Base-by-base conservation (phyloP, 371 early-diverging fungal genomes). In the Mortierella sp. region DNA sequence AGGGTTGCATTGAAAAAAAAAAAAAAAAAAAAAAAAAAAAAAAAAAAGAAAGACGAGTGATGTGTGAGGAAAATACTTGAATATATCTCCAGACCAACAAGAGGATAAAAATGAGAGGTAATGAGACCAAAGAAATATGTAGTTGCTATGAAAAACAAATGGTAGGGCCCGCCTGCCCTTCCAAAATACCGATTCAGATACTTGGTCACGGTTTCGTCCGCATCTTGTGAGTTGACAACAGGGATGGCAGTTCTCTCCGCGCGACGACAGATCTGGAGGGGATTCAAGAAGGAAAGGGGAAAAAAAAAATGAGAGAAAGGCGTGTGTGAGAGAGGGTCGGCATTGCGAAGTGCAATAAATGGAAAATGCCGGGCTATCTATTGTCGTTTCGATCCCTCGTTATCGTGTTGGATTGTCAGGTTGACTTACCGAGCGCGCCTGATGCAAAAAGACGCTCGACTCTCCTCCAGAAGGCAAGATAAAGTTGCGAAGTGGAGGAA, bases 171-270 rank as follows among this genome's bases (percentile, higher is more conserved):
- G n/a, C n/a, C n/a, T n/a, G n/a, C n/a, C n/a, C n/a, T n/a, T 18
- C 30, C 6, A 28, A 18, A 47, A 57, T 83, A 87, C 90, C 94
- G 80, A 74, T 96, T 96, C 44, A 96, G 64, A 75, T 90, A 95
- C 62, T 89, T 87, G 47, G 75, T 89, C n/a, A 88, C 87, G 43
- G 86, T 83, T 25, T 75, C 84, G 70, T 93, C 93, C 53, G 91
- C 91, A 7, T 82, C 60, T 28, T 83, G 82, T 2, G 83, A 87
- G n/a, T 86, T 83, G 11, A 89, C 84, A n/a, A 97, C 80, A 28
- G 94, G 94, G 5, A 93, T 90, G 9, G 95, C 87, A 7, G 89
- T 77, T 52, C 98, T 85, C 71, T 98, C 98, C 19, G 97, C 96
- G 9, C 96, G 83, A 30, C 97, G 88, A 74, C 96, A 95, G 6